phyloP scores from a whole-genome alignment of 768 basidiomycete genomes.

The Boletus rubroflammeus region DNA sequence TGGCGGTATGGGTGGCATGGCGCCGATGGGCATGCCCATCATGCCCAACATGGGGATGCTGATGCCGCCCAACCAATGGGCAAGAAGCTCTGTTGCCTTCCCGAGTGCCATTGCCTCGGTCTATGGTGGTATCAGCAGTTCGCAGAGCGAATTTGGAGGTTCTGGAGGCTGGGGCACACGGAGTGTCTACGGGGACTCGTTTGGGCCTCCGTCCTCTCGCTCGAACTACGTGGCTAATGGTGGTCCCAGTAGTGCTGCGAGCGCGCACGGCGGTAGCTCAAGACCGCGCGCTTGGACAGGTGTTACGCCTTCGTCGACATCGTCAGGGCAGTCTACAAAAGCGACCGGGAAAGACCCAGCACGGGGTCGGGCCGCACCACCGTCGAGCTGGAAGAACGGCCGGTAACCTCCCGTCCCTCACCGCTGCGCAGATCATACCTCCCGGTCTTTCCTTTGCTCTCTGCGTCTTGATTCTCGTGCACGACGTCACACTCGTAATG shows the following conservation, averaged over 20 bases:
- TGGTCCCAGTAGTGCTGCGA: constrained; percentile 14
- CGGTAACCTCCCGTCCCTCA: constrained; percentile 8
- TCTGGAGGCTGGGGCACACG: constrained; percentile 48
- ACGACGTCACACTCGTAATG: neutral
- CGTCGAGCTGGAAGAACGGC: constrained; percentile 57
- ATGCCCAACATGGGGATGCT: constrained; percentile 39
- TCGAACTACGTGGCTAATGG: neutral
- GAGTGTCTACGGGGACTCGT: constrained; percentile 70
- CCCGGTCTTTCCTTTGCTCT: neutral
- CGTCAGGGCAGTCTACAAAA: constrained; percentile 6
- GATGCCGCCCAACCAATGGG: constrained; percentile 38
- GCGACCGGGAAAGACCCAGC: constrained; percentile 18
- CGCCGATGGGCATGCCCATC: constrained; percentile 40
- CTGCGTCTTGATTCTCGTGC: neutral
- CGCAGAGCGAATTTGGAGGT: constrained; percentile 65
- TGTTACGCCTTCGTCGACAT: constrained; percentile 19
- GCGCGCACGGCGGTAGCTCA: constrained; percentile 18
- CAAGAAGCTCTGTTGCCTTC: constrained; percentile 46
- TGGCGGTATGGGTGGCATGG: constrained; percentile 36
- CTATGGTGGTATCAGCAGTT: constrained; percentile 52
- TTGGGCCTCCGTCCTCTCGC: constrained; percentile 39
- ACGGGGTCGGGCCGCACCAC: constrained; percentile 42
- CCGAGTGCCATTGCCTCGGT: constrained; percentile 48
- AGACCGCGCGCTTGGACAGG: constrained; percentile 37
- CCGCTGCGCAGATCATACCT: no score